Evolutionary conservation across 2,329 filamentous ascomycete species (phyloP), one percentile per base, ranked within the genome.

Genomic region (Claviceps sp.): DNA sequence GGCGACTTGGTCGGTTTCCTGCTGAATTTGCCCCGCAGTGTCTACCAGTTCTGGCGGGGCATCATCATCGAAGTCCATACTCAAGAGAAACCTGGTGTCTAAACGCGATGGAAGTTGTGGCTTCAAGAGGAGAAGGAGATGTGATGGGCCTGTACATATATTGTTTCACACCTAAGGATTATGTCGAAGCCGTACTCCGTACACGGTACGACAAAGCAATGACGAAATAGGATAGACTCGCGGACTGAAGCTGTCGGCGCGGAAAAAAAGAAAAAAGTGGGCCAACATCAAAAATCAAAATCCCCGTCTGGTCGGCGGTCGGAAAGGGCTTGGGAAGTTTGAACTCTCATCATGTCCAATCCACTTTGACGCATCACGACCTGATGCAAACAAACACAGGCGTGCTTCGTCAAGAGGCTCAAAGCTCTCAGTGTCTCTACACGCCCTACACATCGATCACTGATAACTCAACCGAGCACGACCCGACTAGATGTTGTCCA

Each of bases 31-130:
- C 55, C 55, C 66, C 49, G 56, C 56, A 5, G 72, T 70, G 50
- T 79, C 71, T 34, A 82, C 72, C 54, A 88, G 71, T 58, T 83
- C 76, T 54, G 85, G 82, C 51, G 83, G 83, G 51, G 74, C 68
- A 62, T 87, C 84, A 53, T 83, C 83, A 55, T 85, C 80, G 50
- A 75, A 69, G 58, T 84, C 74, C 78, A 86, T 83, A 4, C 16
- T 39, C 22, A 23, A 42, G 23, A 22, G 23, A 22, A 39, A 9
- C 1, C 4, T 16, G 2, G 2, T 37, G 8, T 14, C 17, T 34
- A 36, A 23, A 47, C 11, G 34, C 14, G 34, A 37, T 38, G 4
- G n/a, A 2, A 36, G 26, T 23, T n/a, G 20, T 36, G 37, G 22
- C 16, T 48, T n/a, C 11, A 14, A 40, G 36, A 38, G 16, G 17